A percentile compares a stretch with the other conserved stretches of the same genome.
phyloP scores from a whole-genome alignment of 148 eudicot genomes.

The Nyssa sinensis region DNA sequence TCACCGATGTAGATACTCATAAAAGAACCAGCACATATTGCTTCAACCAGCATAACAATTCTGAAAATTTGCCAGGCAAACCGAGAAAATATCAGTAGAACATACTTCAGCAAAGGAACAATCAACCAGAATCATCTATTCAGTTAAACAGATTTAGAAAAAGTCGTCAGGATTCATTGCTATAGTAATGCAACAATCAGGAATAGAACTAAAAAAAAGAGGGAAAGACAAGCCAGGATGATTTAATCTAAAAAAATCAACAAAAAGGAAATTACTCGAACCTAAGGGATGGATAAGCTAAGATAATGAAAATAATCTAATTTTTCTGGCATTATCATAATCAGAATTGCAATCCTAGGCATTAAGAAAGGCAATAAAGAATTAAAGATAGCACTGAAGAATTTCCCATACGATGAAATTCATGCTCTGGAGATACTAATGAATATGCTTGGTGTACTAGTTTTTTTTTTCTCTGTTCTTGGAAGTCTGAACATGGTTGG shows the following conservation, averaged over 20 bases:
- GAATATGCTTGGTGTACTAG: background rate
- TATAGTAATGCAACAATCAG: background rate
- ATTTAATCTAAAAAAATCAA: background rate
- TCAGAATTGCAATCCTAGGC: background rate
- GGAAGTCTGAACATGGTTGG: no score
- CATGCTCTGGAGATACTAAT: background rate
- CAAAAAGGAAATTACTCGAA: background rate
- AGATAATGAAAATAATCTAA: background rate
- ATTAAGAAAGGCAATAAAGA: background rate
- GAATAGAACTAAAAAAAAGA: background rate
- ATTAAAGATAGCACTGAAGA: background rate
- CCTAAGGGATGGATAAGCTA: background rate
- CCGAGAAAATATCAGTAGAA: background rate
- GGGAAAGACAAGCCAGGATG: background rate
- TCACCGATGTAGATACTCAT: conserved; percentile 84
- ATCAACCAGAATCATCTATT: background rate
- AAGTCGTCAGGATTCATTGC: background rate
- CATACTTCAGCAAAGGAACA: conserved; percentile 2
- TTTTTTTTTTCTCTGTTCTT: no score
- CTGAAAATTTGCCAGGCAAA: conserved; percentile 41
- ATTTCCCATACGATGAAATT: background rate
- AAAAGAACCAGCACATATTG: conserved; percentile 76
- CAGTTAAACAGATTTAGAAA: background rate
- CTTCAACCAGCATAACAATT: conserved; percentile 91
- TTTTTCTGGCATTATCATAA: background rate